These are phyloP conservation scores for Sphaerulina vaccinii DNA, from an alignment of 2,329 filamentous ascomycete genomes.

Conservation along the genomic window DNA sequence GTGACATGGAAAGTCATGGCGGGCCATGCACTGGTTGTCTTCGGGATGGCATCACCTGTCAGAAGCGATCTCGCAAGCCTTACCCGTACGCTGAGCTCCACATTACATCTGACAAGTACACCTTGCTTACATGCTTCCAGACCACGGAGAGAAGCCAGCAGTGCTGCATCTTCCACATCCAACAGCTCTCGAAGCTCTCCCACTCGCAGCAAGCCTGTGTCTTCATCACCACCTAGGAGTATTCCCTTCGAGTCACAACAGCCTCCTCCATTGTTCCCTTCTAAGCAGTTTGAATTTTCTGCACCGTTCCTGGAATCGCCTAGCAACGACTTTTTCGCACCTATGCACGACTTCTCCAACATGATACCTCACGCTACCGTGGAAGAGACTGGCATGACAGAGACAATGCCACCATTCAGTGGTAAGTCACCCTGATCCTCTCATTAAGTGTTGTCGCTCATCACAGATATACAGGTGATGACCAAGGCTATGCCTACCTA, in stretches of 20 bases:
- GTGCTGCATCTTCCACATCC: background rate
- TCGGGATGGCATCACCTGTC: conserved; percentile 12
- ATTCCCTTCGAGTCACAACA: conserved; percentile 2
- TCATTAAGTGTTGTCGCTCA: background rate
- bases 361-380: background rate
- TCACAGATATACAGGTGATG: background rate
- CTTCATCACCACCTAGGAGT: conserved; percentile 10
- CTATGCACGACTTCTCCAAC: conserved; percentile 2
- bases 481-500: conserved; percentile 7
- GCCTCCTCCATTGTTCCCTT: conserved; percentile 12
- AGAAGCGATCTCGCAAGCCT: conserved; percentile 14
- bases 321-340: conserved; percentile 1
- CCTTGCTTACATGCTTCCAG: conserved; percentile 4
- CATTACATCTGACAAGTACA: background rate
- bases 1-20: conserved; percentile 13
- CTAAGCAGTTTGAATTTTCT: conserved; percentile 10
- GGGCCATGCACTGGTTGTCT: conserved; percentile 14
- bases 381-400: conserved; percentile 5
- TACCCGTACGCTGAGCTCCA: conserved; percentile 9
- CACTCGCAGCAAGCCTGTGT: conserved; percentile 3
- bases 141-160: conserved; percentile 15
- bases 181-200: conserved; percentile 6
- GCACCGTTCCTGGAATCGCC: conserved; percentile 2
- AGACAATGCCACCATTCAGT: conserved; percentile 6
- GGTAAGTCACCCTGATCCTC: background rate